Percentiles rank a stretch among this genome's conserved stretches.
Evolutionary conservation across 2,329 filamentous ascomycete species (phyloP).

Genomic region (Xylaria sp.): DNA sequence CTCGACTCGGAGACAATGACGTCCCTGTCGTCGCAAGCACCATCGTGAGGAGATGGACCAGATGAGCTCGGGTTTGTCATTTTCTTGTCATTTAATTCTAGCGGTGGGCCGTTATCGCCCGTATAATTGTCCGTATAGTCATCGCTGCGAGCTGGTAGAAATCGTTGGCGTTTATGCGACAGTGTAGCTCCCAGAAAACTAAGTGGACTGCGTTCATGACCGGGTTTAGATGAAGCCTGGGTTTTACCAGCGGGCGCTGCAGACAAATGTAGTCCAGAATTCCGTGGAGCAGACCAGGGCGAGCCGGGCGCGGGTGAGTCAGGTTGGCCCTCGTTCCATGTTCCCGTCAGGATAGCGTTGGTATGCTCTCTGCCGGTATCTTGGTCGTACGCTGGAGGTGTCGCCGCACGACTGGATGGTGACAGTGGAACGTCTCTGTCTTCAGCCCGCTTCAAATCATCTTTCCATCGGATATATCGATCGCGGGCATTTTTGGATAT

Average conservation of each 20-base stretch:
- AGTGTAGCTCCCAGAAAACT: conserved; percentile 25
- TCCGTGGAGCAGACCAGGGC: conserved; percentile 17
- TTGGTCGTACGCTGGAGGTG: conserved; percentile 5
- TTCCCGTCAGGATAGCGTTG: conserved; percentile 50
- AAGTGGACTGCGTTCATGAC: conserved; percentile 26
- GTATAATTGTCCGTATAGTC: conserved; percentile 4
- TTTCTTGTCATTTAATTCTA: not conserved
- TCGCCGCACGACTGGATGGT: conserved; percentile 19
- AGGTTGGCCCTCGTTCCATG: conserved; percentile 59
- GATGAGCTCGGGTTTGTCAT: not conserved
- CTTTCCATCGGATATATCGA: conserved; percentile 72
- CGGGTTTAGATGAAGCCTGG: conserved; percentile 16
- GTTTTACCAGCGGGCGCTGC: conserved; percentile 12
- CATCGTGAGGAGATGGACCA: conserved; percentile 19
- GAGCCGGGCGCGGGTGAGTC: conserved; percentile 45
- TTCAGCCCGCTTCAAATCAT: conserved; percentile 63
- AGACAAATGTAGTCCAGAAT: conserved; percentile 14
- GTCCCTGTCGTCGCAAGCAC: conserved; percentile 12
- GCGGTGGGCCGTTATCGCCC: not conserved
- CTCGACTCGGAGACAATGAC: not conserved
- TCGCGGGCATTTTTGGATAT: conserved; percentile 76
- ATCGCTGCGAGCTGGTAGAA: conserved; percentile 9
- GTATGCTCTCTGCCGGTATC: conserved; percentile 43
- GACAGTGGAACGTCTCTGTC: conserved; percentile 35
- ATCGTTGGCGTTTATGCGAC: conserved; percentile 18